These are phyloP conservation scores for Trypanosoma mega DNA, from an alignment of 208 protist genomes.

Conservation along the genomic window DNA sequence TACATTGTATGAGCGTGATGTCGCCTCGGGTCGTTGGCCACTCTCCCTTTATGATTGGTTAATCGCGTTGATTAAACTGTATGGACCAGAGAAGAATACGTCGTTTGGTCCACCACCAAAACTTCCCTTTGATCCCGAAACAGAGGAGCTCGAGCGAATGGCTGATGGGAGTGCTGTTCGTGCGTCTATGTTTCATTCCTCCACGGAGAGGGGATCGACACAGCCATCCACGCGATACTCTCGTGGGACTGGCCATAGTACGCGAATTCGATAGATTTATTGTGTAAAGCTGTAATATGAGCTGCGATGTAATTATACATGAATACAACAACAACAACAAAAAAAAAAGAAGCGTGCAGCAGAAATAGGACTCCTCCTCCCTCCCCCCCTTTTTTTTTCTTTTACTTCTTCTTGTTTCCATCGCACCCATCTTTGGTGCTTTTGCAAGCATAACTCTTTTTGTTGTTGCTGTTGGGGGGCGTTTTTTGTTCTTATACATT, in stretches of 20 bases:
- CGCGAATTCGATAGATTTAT: too few relatives aligned
- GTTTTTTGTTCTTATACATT: too few relatives aligned
- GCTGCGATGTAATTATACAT: neutral
- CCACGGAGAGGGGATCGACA: neutral
- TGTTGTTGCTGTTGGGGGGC: too few relatives aligned
- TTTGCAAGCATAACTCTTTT: too few relatives aligned
- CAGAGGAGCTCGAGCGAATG: slow-evolving; percentile 26
- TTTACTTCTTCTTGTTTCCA: too few relatives aligned
- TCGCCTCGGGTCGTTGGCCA: slow-evolving; percentile 63
- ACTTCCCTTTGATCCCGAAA: slow-evolving; percentile 48
- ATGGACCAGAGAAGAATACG: slow-evolving; percentile 36
- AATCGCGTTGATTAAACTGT: slow-evolving; percentile 45
- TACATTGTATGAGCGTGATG: slow-evolving; percentile 74
- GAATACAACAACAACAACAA: too few relatives aligned
- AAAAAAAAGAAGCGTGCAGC: too few relatives aligned
- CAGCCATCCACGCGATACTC: neutral
- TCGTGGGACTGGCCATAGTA: neutral
- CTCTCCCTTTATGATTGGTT: slow-evolving; percentile 62
- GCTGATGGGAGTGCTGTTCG: neutral
- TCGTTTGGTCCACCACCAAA: slow-evolving; percentile 41
- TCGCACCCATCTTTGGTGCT: too few relatives aligned
- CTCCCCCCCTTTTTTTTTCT: too few relatives aligned
- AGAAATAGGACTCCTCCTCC: too few relatives aligned
- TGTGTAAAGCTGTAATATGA: too few relatives aligned
- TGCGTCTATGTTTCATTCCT: neutral